Base-by-base conservation (phyloP, 148 eudicot species). In the Chenopodium album region DNA sequence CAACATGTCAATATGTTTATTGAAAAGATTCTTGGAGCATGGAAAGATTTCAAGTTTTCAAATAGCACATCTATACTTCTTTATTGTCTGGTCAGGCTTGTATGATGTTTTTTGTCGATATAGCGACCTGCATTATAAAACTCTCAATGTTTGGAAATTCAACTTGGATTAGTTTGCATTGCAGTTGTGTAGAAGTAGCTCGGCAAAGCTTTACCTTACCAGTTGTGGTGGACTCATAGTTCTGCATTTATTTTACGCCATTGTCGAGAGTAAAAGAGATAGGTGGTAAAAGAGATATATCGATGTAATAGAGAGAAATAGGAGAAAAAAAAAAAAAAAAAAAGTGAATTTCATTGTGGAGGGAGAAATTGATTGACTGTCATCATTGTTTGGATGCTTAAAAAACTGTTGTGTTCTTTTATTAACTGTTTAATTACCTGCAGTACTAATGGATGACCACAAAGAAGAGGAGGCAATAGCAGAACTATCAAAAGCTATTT, bases 371-470 rank as follows among this genome's bases (percentile, higher is more conserved):
- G 37, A 71, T 56, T 22, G 70, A 41, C 16, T 26, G 66, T 23
- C 66, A 22, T 50, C 47, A 9, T 37, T 67, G 26, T 8, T 29
- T 75, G 48, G 14, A 60, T 71, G 41, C 63, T 46, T 31, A 4
- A 41, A 22, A 46, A 5, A 5, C 79, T 75, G 0, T 73, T 23
- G 32, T 46, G 22, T 79, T 17, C 78, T 75, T 71, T 20, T 78
- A 46, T 31, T 82, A 29, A 79, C 81, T 34, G 32, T 54, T 74
- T 44, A 26, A 65, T 32, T 85, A 14, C 64, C 65, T 86, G 82
- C 90, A 91, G 92, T 91, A 62, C 79, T 91, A 59, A 91, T 91
- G 94, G 92, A 91, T 86, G 94, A 91, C 80, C 94, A 88, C 84
- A 90, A 88, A 82, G 92, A 91, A 85, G 90, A 87, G 9, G 92